phyloP scores from a whole-genome alignment of 2,329 filamentous ascomycete genomes.

The Alternaria alternata region DNA sequence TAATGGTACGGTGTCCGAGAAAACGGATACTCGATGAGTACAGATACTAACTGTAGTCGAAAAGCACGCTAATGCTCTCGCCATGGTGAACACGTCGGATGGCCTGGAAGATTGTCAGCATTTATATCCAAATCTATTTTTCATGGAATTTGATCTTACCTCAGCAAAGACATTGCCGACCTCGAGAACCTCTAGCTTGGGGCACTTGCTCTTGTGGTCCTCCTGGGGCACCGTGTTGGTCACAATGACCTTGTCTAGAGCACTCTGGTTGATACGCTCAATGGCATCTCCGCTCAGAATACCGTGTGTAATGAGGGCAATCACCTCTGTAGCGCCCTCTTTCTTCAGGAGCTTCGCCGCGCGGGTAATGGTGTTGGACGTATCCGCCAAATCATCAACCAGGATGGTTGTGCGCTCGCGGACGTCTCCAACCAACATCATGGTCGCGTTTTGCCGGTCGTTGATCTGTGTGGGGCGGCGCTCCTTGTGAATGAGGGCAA shows the following conservation, averaged over 20 bases:
- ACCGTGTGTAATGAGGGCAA: slow-evolving; percentile 92
- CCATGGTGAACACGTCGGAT: slow-evolving; percentile 96
- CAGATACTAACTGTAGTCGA: slow-evolving; percentile 74
- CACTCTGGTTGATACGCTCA: slow-evolving; percentile 89
- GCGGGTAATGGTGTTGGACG: slow-evolving; percentile 94
- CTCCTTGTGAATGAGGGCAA: slow-evolving; percentile 98
- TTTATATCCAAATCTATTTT: slow-evolving; percentile 26
- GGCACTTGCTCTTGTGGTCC: slow-evolving; percentile 78
- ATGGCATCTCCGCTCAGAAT: slow-evolving; percentile 96
- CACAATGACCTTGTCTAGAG: slow-evolving; percentile 90
- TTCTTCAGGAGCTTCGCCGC: slow-evolving; percentile 97
- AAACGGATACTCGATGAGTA: slow-evolving; percentile 9
- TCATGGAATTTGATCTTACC: slow-evolving; percentile 55
- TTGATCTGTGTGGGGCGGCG: slow-evolving; percentile 86
- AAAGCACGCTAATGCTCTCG: slow-evolving; percentile 95
- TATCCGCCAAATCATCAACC: slow-evolving; percentile 93
- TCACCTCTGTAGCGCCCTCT: slow-evolving; percentile 86
- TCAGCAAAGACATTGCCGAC: slow-evolving; percentile 90
- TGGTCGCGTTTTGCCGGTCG: slow-evolving; percentile 80
- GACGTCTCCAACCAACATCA: slow-evolving; percentile 94
- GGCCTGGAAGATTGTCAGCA: slow-evolving; percentile 58
- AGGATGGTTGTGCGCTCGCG: slow-evolving; percentile 83
- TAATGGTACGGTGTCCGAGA: background rate
- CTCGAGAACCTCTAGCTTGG: slow-evolving; percentile 91
- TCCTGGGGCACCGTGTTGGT: slow-evolving; percentile 94